Evolutionary conservation across 495 filamentous ascomycete genomes (phyloP), one percentile per base, ranked within the genome.

Genomic region (Penicillium malachiteum): DNA sequence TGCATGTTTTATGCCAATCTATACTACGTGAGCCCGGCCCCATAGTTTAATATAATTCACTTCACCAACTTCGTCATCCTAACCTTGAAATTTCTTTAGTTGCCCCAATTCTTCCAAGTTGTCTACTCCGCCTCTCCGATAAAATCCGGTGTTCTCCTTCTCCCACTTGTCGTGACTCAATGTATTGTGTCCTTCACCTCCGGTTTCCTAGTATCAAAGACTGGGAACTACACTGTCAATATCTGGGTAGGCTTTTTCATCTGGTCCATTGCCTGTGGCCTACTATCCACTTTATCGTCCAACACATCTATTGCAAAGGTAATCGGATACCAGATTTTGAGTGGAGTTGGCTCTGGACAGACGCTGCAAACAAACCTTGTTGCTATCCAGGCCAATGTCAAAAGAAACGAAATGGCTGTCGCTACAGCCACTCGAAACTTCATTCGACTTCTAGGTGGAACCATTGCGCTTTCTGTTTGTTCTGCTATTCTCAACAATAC

Each of bases 111-210:
- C 50, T 71, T 69, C 44, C 66, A 69, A 57, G 62, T 55, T 14
- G 57, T 69, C 44, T 75, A 78, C 21, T 74, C 67, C 11, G 69
- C 65, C 39, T 60, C 62, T 1, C 78, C 83, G 0, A 80, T 78
- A 8, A 63, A 74, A 3, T 62, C 81, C 0, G 81, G 81, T 9
- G 69, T 86, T 1, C 72, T 76, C 0, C 52, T 84, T 1, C 75
- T 86, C 40, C 83, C 84, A 0, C 67, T 78, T 37, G 79, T 79
- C 1, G 71, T 77, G 26, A 66, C 75, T 9, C 60, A 78, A 2
- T 59, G 77, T 0, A 67, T 74, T 5, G 63, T 69, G 0, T 74
- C 74, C 17, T 75, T 81, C 49, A 58, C 79, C 17, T 70, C 70
- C 16, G 81, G 80, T 11, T 52, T 44, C 16, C 37, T 52, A 7